These are phyloP conservation scores for Poa pratensis DNA, from an alignment of 176 grass and related monocot genomes.

Conservation along the genomic window DNA sequence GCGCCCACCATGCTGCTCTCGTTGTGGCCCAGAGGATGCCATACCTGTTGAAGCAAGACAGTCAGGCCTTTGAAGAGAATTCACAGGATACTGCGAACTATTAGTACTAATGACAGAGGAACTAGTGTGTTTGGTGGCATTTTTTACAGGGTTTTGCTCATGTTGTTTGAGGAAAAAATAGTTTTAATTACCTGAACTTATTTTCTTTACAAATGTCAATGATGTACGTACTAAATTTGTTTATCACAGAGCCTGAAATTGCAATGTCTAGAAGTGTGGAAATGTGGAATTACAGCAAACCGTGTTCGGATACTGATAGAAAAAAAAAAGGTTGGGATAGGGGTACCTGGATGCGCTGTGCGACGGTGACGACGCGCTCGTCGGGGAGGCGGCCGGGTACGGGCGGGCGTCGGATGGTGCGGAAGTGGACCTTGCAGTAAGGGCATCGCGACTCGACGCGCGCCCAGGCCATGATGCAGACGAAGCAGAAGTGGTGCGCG, in stretches of 20 bases:
- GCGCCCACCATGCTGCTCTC: slow-evolving; percentile 36
- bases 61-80: slow-evolving; percentile 30
- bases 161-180: background rate
- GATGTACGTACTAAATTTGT: too few relatives aligned
- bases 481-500: slow-evolving; percentile 85
- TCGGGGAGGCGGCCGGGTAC: slow-evolving; percentile 53
- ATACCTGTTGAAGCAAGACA: slow-evolving; percentile 45
- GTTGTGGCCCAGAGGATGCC: slow-evolving; percentile 56
- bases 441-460: slow-evolving; percentile 91
- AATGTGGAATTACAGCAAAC: background rate
- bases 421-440: slow-evolving; percentile 78
- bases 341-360: slow-evolving; percentile 71
- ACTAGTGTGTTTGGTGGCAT: too few relatives aligned
- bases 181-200: background rate
- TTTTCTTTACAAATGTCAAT: background rate
- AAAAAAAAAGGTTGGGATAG: background rate
- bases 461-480: slow-evolving; percentile 94
- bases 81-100: background rate
- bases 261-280: background rate
- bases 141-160: background rate
- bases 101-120: too few relatives aligned
- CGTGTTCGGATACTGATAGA: too few relatives aligned
- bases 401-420: slow-evolving; percentile 61
- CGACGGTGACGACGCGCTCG: slow-evolving; percentile 59
- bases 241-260: background rate